Evolutionary conservation across 1,284 basidiomycete species (phyloP).

Genomic region (Austroboletus olivaceoglutinosus): DNA sequence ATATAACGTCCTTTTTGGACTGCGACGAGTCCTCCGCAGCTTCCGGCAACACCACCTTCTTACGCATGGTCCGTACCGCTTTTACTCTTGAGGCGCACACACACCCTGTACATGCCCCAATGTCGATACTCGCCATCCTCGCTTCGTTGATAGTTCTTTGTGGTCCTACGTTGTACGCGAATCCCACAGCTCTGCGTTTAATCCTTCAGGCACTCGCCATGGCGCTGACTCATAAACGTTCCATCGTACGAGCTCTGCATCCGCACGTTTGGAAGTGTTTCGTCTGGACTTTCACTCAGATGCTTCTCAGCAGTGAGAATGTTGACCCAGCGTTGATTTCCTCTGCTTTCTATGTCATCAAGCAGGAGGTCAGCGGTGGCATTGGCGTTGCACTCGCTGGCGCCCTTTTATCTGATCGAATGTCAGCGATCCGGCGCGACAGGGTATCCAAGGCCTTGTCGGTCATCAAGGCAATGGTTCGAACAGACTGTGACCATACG

Average conservation of each 20-base stretch:
- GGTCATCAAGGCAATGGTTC: slow-evolving; percentile 40
- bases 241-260: slow-evolving; percentile 38
- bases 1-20: slow-evolving; percentile 32
- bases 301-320: slow-evolving; percentile 15
- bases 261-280: slow-evolving; percentile 52
- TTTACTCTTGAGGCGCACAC: slow-evolving; percentile 22
- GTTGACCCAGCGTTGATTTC: slow-evolving; percentile 21
- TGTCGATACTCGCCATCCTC: slow-evolving; percentile 38
- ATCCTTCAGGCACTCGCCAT: slow-evolving; percentile 37
- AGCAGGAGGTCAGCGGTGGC: slow-evolving; percentile 44
- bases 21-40: too few species aligned
- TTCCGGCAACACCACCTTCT: slow-evolving; percentile 7
- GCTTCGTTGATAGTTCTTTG: slow-evolving; percentile 50
- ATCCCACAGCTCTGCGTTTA: slow-evolving; percentile 40
- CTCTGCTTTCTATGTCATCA: slow-evolving; percentile 41
- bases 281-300: slow-evolving; percentile 48
- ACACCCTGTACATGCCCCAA: slow-evolving; percentile 34
- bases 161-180: slow-evolving; percentile 44
- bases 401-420: slow-evolving; percentile 34
- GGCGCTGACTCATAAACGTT: slow-evolving; percentile 33
- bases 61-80: slow-evolving; percentile 24
- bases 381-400: slow-evolving; percentile 40
- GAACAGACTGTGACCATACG: slow-evolving; percentile 26
- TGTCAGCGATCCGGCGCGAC: slow-evolving; percentile 3
- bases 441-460: slow-evolving; percentile 36